Conservation (phyloP, 75 land plant species). For the Gnetum montanum region DNA sequence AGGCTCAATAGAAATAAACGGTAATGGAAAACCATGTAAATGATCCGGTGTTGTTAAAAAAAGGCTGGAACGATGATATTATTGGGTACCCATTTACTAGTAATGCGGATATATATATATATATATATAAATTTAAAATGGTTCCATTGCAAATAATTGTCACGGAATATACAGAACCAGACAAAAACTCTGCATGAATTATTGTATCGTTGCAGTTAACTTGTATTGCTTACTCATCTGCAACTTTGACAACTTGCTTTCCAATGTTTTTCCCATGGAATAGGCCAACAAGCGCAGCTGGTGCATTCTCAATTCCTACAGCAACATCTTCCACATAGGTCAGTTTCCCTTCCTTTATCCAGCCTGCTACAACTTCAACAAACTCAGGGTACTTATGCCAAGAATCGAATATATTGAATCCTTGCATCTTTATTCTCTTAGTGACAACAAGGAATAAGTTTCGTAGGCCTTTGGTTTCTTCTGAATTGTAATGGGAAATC, state of each 20-base stretch:
- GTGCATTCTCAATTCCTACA: conserved; percentile 48
- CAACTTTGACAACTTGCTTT: conserved; percentile 40
- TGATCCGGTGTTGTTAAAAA: too few species aligned
- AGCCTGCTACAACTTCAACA: conserved; percentile 12
- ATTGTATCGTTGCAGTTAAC: too few species aligned
- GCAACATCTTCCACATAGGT: conserved; percentile 28
- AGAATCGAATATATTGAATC: conserved; percentile 30
- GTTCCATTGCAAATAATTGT: too few species aligned
- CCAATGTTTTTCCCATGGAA: conserved; percentile 48
- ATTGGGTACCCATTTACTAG: too few species aligned
- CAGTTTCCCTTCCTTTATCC: conserved; percentile 38
- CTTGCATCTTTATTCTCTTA: conserved; percentile 39
- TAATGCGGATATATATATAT: too few species aligned
- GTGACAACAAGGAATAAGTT: conserved; percentile 24
- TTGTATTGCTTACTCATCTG: conserved; percentile 25
- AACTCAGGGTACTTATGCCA: conserved; percentile 17
- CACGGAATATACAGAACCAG: too few species aligned
- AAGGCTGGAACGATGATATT: too few species aligned
- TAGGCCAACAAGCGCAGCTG: conserved; percentile 42
- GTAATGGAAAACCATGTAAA: too few species aligned
- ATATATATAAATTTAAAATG: too few species aligned
- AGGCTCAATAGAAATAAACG: too few species aligned
- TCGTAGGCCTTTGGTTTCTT: conserved; percentile 25
- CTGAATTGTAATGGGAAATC: conserved; percentile 44
- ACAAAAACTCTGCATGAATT: too few species aligned